Conservation (phyloP, 2,329 filamentous ascomycete species). For the Pseudogymnoascus sp. region DNA sequence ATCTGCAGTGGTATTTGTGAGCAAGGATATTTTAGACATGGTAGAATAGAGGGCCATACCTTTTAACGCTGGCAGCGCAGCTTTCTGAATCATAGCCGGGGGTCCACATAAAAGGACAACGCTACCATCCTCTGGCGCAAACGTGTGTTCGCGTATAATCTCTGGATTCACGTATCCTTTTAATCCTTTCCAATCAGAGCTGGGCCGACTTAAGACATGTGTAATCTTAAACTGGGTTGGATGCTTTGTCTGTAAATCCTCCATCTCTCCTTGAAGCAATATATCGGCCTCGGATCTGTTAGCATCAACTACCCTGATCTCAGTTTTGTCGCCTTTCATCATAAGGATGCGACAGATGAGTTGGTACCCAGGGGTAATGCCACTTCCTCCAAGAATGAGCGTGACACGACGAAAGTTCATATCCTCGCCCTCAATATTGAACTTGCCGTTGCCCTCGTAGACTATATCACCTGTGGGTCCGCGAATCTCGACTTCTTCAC, state of each 20-base stretch:
- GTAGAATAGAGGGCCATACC: slow-evolving; percentile 15
- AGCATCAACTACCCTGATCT: slow-evolving; percentile 39
- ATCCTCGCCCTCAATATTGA: slow-evolving; percentile 37
- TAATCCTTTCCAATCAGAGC: slow-evolving; percentile 38
- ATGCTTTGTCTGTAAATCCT: slow-evolving; percentile 32
- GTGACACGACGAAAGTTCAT: slow-evolving; percentile 37
- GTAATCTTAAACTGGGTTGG: slow-evolving; percentile 36
- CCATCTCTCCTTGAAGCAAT: slow-evolving; percentile 36
- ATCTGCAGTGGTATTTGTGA: neutral
- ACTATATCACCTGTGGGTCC: slow-evolving; percentile 44
- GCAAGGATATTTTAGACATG: slow-evolving; percentile 17
- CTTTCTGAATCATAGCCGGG: slow-evolving; percentile 43
- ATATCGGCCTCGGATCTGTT: slow-evolving; percentile 43
- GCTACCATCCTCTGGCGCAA: slow-evolving; percentile 31
- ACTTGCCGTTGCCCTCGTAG: slow-evolving; percentile 40
- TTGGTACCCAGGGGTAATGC: slow-evolving; percentile 45
- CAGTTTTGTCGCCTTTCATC: slow-evolving; percentile 29
- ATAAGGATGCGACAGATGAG: slow-evolving; percentile 38
- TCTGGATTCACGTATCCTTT: slow-evolving; percentile 38
- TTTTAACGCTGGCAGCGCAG: slow-evolving; percentile 40
- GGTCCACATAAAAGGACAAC: slow-evolving; percentile 44
- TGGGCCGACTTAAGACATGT: slow-evolving; percentile 40
- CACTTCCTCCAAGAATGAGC: slow-evolving; percentile 43
- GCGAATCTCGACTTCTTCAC: slow-evolving; percentile 43
- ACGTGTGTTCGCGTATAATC: slow-evolving; percentile 35